Evolutionary conservation across 2,329 filamentous ascomycete species (phyloP).

Genomic region (Escovopsis sp.): DNA sequence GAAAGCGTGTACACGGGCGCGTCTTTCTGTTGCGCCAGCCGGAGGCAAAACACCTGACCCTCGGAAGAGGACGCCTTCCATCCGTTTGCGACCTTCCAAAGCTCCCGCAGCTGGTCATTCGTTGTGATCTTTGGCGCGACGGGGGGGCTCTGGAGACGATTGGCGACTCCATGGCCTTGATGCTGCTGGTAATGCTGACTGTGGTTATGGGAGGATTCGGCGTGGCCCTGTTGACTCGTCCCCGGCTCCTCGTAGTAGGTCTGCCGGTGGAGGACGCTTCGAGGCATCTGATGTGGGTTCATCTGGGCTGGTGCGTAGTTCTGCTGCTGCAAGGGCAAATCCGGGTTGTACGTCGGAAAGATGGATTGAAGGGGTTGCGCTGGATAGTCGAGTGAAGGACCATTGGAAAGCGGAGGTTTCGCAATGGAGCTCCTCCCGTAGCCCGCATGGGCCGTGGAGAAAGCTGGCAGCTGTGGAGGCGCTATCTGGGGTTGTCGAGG

Average conservation of each 20-base stretch:
- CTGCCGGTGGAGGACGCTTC: conserved; percentile 48
- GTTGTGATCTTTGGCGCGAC: conserved; percentile 34
- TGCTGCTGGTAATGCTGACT: too few species aligned
- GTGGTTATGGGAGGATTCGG: conserved; percentile 8
- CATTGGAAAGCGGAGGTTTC: conserved; percentile 31
- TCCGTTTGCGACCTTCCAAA: conserved; percentile 57
- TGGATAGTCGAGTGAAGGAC: conserved; percentile 14
- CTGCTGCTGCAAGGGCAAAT: conserved; percentile 49
- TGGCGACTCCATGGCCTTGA: conserved; percentile 14
- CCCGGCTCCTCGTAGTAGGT: conserved; percentile 30
- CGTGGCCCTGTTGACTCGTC: conserved; percentile 5
- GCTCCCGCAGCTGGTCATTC: conserved; percentile 44
- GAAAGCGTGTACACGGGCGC: conserved; percentile 53
- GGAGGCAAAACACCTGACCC: conserved; percentile 43
- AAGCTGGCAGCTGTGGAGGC: conserved; percentile 33
- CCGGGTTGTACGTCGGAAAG: conserved; percentile 60
- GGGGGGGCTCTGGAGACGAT: conserved; percentile 23
- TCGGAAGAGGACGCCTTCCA: conserved; percentile 47
- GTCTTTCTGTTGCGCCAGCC: conserved; percentile 38
- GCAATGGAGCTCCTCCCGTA: conserved; percentile 41
- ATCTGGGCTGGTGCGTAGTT: conserved; percentile 53
- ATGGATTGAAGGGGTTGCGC: conserved; percentile 46
- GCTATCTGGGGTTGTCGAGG: conserved; percentile 33
- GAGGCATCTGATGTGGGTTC: conserved; percentile 47
- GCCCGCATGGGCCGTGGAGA: conserved; percentile 33